Percentiles rank a stretch among this genome's conserved stretches.
Evolutionary conservation across 768 basidiomycete genomes (phyloP).

Genomic region (Collybia mongolica): DNA sequence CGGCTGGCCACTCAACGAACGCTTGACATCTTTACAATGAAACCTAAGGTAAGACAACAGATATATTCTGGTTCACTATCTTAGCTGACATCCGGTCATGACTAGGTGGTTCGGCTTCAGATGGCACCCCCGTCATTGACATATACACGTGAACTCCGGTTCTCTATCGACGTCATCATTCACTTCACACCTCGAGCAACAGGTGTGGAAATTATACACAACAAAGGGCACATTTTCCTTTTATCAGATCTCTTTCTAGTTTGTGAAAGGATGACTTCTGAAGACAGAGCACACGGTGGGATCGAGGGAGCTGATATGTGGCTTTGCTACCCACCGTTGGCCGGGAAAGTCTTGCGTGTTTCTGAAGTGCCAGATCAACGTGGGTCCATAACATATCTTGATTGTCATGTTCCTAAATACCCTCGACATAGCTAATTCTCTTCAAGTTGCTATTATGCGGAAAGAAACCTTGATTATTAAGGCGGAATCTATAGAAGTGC

Average conservation of each 20-base stretch:
- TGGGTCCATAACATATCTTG: conserved; percentile 25
- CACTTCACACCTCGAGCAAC: conserved; percentile 77
- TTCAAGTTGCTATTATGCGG: conserved; percentile 82
- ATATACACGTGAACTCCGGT: conserved; percentile 75
- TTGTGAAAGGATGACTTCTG: conserved; percentile 77
- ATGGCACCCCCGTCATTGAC: conserved; percentile 79
- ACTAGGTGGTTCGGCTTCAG: conserved; percentile 85
- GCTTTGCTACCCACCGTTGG: conserved; percentile 91
- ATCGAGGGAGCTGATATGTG: conserved; percentile 79
- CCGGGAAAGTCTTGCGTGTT: conserved; percentile 88
- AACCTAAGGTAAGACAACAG: conserved; percentile 68
- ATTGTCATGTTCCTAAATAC: not conserved
- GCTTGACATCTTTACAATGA: conserved; percentile 95
- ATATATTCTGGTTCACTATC: conserved; percentile 1
- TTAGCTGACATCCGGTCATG: conserved; percentile 3
- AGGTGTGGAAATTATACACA: conserved; percentile 72
- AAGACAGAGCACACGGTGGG: conserved; percentile 51
- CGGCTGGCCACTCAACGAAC: conserved; percentile 75
- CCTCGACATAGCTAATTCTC: conserved; percentile 52
- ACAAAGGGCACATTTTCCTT: conserved; percentile 79
- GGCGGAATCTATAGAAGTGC: conserved; percentile 50
- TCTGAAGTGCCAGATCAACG: conserved; percentile 61
- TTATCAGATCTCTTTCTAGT: conserved; percentile 92
- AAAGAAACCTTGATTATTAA: conserved; percentile 81
- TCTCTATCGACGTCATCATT: conserved; percentile 69